Evolutionary conservation across 2,329 filamentous ascomycete species (phyloP), one percentile per base, ranked within the genome.

Genomic region (Verticillium tricorpus): DNA sequence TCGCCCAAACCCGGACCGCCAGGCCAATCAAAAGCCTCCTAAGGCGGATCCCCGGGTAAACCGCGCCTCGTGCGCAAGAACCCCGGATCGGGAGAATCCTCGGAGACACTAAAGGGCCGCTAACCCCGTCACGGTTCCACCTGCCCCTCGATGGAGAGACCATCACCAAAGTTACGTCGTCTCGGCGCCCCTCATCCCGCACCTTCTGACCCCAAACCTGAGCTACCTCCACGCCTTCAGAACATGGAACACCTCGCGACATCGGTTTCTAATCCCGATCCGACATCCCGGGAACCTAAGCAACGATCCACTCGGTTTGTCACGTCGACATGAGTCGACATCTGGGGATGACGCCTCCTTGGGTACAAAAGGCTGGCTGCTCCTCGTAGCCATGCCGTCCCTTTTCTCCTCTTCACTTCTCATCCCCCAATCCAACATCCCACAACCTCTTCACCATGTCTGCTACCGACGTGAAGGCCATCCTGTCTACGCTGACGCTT

Each of bases 401-500:
- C 12, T 37, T 40, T 17, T 6, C 32, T 9, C 15, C 28, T 31
- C 35, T 25, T 31, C 35, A 28, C 56, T 40, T 17, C 34, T 25
- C 37, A 35, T 40, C 28, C 31, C 45, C n/a, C 12, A 12, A 57
- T 22, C 15, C 56, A n/a, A 12, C 55, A 22, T 45, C 22, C 22
- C 37, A 58, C 11, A n/a, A 2, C 7, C 8, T 32, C 55, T 37
- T 37, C 56, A 58, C 22, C 19, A 59, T 59, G 57, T 50, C 57
- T 59, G 9, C 50, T 31, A 64, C 61, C 62, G 63, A 65, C 25
- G 62, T 65, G 14, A 62, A 65, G 35, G 62, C 62, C 17, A 57
- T 65, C 32, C 58, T 65, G 15, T 60, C 63, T 39, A 62, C 60
- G 58, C 60, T 65, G 32, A 65, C 62, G n/a, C 28, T 65, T 34